These are phyloP conservation scores for Leccinum variicolor DNA, from an alignment of 768 basidiomycete genomes.

Conservation along the genomic window DNA sequence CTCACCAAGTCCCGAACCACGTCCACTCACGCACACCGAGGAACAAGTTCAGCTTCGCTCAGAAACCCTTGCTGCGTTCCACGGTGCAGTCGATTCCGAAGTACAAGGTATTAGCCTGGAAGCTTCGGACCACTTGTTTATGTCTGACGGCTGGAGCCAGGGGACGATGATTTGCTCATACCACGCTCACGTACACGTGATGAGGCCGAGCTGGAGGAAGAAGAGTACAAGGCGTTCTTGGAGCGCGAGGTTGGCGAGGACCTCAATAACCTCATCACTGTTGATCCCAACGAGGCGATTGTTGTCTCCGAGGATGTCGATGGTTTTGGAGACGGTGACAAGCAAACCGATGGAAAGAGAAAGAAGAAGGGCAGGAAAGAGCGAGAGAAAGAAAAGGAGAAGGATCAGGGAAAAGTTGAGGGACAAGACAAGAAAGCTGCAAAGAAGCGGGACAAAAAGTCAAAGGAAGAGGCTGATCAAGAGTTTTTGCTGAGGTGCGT, in stretches of 20 bases:
- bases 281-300: constrained; percentile 31
- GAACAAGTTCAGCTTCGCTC: constrained; percentile 72
- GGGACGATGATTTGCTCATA: constrained; percentile 66
- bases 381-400: constrained; percentile 31
- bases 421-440: constrained; percentile 21
- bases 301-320: constrained; percentile 24
- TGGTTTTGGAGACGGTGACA: constrained; percentile 24
- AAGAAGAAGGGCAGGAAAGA: constrained; percentile 33
- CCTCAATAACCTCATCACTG: constrained; percentile 61
- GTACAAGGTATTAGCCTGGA: constrained; percentile 9
- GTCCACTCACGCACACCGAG: constrained; percentile 64
- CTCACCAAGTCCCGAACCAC: constrained; percentile 54
- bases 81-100: constrained; percentile 33
- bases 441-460: constrained; percentile 21
- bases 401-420: constrained; percentile 19
- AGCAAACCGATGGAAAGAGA: constrained; percentile 31
- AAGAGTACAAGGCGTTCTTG: constrained; percentile 81
- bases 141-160: constrained; percentile 12
- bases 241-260: constrained; percentile 79
- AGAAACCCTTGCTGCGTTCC: constrained; percentile 87
- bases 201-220: constrained; percentile 73
- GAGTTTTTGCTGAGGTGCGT: constrained; percentile 89
- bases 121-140: neutral
- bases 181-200: constrained; percentile 76
- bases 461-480: constrained; percentile 67